A percentile compares a stretch with the other conserved stretches of the same genome.
Evolutionary conservation across 305 asterid genomes (phyloP).

Genomic region (Rubia tinctorum): DNA sequence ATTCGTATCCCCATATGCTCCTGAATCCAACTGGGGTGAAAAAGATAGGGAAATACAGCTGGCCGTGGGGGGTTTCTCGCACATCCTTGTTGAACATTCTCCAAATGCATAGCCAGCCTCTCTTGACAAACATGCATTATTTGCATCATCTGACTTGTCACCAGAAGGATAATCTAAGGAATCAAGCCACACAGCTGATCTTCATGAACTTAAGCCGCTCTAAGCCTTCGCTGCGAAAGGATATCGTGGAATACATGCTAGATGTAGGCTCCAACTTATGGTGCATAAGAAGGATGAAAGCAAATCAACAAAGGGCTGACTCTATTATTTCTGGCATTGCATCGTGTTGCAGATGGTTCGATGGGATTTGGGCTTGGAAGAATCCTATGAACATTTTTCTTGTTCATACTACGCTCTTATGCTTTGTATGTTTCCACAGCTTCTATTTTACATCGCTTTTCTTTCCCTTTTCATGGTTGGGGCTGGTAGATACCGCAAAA

Average conservation of each 20-base stretch:
- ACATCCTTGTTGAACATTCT: constrained; percentile 49
- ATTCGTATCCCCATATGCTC: constrained; percentile 37
- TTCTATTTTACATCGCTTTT: too few species aligned
- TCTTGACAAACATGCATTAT: constrained; percentile 73
- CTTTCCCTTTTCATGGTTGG: too few species aligned
- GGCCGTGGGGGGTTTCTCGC: constrained; percentile 57
- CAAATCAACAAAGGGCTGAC: too few species aligned
- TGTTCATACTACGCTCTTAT: too few species aligned
- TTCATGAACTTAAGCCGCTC: constrained; percentile 60
- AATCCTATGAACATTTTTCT: too few species aligned
- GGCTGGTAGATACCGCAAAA: too few species aligned
- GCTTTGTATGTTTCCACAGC: too few species aligned
- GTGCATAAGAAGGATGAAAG: constrained; percentile 12
- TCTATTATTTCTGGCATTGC: too few species aligned
- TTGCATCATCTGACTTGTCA: constrained; percentile 49
- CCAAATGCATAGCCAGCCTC: constrained; percentile 55
- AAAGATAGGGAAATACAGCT: constrained; percentile 46
- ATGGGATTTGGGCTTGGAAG: too few species aligned
- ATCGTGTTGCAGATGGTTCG: too few species aligned
- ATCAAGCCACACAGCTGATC: constrained; percentile 69
- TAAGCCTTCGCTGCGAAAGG: constrained; percentile 66
- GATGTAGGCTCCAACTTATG: constrained; percentile 84
- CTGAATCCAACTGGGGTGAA: constrained; percentile 39
- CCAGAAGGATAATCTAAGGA: constrained; percentile 56
- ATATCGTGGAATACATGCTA: constrained; percentile 80